These are phyloP conservation scores for Elaeis oleifera DNA, from an alignment of 202 grass and related monocot genomes.

Conservation along the genomic window DNA sequence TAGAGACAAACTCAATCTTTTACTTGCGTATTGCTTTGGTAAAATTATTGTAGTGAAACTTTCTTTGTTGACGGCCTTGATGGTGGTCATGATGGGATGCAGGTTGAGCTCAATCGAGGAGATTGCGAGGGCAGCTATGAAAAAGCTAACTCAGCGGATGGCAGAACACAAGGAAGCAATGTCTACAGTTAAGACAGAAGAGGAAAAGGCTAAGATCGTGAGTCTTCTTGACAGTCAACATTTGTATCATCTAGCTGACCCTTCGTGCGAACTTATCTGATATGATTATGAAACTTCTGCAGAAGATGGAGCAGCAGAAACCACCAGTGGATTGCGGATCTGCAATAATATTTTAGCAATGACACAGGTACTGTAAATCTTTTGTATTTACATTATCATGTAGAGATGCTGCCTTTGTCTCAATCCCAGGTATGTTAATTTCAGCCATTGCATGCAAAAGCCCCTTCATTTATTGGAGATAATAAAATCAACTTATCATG, in stretches of 20 bases:
- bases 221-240: slow-evolving; percentile 22
- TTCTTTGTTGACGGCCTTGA: no score
- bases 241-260: no score
- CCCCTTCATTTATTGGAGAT: slow-evolving; percentile 83
- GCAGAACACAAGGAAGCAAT: slow-evolving; percentile 74
- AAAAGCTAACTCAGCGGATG: slow-evolving; percentile 83
- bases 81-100: slow-evolving; percentile 5
- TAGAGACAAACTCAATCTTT: no score
- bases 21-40: no score
- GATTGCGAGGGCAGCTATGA: slow-evolving; percentile 55
- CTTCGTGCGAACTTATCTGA: no score
- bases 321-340: slow-evolving; percentile 49
- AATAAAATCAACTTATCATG: slow-evolving; percentile 80
- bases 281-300: slow-evolving; percentile 8
- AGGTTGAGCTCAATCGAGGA: slow-evolving; percentile 87
- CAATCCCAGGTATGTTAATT: slow-evolving; percentile 19
- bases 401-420: not conserved
- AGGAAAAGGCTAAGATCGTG: slow-evolving; percentile 71
- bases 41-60: no score
- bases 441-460: slow-evolving; percentile 77
- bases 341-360: slow-evolving; percentile 97
- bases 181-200: slow-evolving; percentile 72
- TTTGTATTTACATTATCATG: not conserved
- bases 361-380: slow-evolving; percentile 45
- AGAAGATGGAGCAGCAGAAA: slow-evolving; percentile 80